Evolutionary conservation across 257 asterid species (phyloP), one percentile per base, ranked within the genome.

Genomic region (Verbascum thapsus): DNA sequence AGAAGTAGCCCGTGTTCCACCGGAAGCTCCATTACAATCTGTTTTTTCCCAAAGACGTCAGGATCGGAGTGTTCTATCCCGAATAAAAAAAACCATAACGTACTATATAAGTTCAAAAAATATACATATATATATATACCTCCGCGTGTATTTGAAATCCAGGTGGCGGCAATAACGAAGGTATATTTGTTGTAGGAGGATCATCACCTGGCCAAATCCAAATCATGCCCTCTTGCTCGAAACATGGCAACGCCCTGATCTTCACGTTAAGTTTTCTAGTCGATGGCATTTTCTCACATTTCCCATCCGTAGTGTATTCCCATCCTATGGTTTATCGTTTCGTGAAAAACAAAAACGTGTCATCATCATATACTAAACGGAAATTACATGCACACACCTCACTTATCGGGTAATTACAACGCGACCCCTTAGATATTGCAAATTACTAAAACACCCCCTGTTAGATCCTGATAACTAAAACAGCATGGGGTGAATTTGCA

Each of bases 151-250:
- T 78, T 67, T 78, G 74, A 57, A 83, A 83, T 41, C 90, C 87
- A 10, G 78, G 23, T 11, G 90, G 90, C 16, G 90, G 90, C 37
- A 52, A 57, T 61, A 81, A 65, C 67, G 87, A 83, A 56, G 90
- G 87, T 57, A 83, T 11, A 10, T 16, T 81, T 13, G 85, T 79
- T 7, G 79, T 56, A 23, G 90, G 90, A 53, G 90, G 83, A 68
- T 81, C 80, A 67, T 59, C 70, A 32, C 90, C 90, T 15, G 90
- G 90, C 87, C 90, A 83, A 55, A 83, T 78, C 90, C 87, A 83
- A 65, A 83, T 78, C 78, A 83, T 65, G 5, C 87, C 90, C 9
- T 83, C 90, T 61, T 81, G 81, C 72, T 83, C 90, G 56, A 78
- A 78, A 76, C 90, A 83, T 15, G 87, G 87, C 56, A 83, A 62